Evolutionary conservation across 2,329 filamentous ascomycete genomes (phyloP).

Genomic region (Phyllachora maydis): DNA sequence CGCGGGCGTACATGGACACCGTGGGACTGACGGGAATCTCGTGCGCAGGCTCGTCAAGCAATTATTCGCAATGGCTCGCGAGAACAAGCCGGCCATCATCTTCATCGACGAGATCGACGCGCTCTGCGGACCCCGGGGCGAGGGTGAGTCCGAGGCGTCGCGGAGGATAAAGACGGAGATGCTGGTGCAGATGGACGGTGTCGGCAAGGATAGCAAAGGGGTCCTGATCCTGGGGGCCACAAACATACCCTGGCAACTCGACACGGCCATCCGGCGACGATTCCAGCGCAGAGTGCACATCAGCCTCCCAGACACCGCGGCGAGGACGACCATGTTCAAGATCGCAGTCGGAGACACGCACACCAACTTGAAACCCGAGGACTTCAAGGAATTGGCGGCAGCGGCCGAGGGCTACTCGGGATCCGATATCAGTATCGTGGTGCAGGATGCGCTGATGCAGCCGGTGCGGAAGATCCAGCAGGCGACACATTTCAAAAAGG

Average conservation of each 20-base stretch:
- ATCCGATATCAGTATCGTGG: constrained; percentile 86
- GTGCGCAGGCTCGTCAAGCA: constrained; percentile 67
- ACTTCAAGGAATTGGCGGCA: constrained; percentile 62
- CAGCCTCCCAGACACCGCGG: constrained; percentile 68
- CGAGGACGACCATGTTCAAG: constrained; percentile 88
- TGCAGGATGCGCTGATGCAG: constrained; percentile 94
- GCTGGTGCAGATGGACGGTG: constrained; percentile 97
- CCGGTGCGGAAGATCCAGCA: constrained; percentile 93
- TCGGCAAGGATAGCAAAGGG: constrained; percentile 84
- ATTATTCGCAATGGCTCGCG: constrained; percentile 91
- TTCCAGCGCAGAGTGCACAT: constrained; percentile 97
- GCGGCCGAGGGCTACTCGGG: constrained; percentile 88
- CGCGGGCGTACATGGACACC: no score
- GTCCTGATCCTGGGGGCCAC: constrained; percentile 91
- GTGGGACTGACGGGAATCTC: constrained; percentile 6
- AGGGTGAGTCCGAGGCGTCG: constrained; percentile 95
- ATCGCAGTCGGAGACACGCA: constrained; percentile 84
- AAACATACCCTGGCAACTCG: constrained; percentile 97
- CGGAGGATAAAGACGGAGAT: constrained; percentile 97
- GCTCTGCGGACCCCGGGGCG: constrained; percentile 74
- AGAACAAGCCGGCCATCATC: constrained; percentile 95
- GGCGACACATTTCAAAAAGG: constrained; percentile 93
- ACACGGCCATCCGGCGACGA: constrained; percentile 83
- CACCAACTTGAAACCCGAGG: constrained; percentile 56
- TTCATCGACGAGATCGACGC: constrained; percentile 98